Evolutionary conservation across 805 yeast genomes (phyloP), one percentile per base, ranked within the genome.

Genomic region (Wickerhamiella allomyrinae): DNA sequence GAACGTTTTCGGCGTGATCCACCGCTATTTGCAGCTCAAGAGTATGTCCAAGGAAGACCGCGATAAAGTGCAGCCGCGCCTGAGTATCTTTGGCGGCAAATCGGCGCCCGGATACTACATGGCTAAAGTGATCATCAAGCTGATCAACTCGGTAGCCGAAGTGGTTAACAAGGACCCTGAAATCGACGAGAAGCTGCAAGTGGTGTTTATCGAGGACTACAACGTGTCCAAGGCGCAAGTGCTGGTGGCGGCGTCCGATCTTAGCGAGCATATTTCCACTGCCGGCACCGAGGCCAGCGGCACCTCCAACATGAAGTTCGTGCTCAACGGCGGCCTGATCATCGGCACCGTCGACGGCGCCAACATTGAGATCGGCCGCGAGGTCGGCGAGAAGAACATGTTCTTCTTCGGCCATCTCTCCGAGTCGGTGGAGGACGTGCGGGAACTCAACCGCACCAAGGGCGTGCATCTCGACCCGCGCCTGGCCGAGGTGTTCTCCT

Each of bases 281-380:
- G 96, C 96, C 7, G 96, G 96, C 53, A 86, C 96, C 22, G 96
- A 86, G 60, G 96, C 95, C 19, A 80, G 93, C 1, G 96, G 96
- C 57, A 86, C 96, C 25, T 82, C 94, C 27, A 86, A 86, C 67
- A 86, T 86, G 96, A 86, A 86, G 66, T 86, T 86, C 59, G 94
- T 85, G 20, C 68, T 86, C 63, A 86, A 85, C 57, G 96, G 95
- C 62, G 96, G 96, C 40, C 71, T 86, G 49, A 82, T 86, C 52
- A 78, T 86, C 49, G 96, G 96, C 59, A 87, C 96, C 10, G 95
- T 86, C 50, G 96, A 86, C 58, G 96, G 96, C 57, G 96, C 96
- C 49, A 86, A 87, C 57, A 94, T 87, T 39, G 96, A 86, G 65
- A 83, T 86, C 59, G 83, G 94, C 17, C 74, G 95, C 53, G 95